These are phyloP conservation scores for Jackrogersella multiformis DNA, from an alignment of 495 filamentous ascomycete species.

Conservation along the genomic window DNA sequence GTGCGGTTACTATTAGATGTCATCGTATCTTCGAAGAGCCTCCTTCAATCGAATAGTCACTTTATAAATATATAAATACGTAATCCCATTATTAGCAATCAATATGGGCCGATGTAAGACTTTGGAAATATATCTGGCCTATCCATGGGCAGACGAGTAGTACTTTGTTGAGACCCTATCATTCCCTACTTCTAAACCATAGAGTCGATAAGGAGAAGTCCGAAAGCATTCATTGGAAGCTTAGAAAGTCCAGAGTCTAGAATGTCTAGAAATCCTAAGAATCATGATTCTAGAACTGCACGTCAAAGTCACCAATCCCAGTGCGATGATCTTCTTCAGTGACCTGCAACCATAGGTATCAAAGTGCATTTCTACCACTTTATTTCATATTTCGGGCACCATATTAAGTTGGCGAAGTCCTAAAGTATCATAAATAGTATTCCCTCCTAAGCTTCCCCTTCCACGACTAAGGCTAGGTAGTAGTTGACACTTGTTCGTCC, in stretches of 20 bases:
- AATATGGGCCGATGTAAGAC: constrained; percentile 22
- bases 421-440: not conserved
- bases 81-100: constrained; percentile 9
- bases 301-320: not conserved
- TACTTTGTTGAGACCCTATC: too few relatives aligned
- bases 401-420: not conserved
- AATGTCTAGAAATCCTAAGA: not conserved
- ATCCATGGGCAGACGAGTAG: not conserved
- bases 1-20: not conserved
- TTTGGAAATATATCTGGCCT: constrained; percentile 3
- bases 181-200: not conserved
- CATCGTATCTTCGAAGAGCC: not conserved
- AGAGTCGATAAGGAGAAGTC: not conserved
- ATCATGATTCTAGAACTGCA: not conserved
- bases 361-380: not conserved
- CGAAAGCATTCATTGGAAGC: not conserved
- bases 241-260: too few relatives aligned
- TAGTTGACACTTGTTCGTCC: not conserved
- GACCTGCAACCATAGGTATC: not conserved
- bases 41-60: constrained; percentile 9
- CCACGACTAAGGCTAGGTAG: not conserved
- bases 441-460: not conserved
- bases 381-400: not conserved
- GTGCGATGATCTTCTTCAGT: not conserved
- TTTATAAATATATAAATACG: not conserved